phyloP scores from a whole-genome alignment of 208 protist species.

The Leptomonas seymouri region DNA sequence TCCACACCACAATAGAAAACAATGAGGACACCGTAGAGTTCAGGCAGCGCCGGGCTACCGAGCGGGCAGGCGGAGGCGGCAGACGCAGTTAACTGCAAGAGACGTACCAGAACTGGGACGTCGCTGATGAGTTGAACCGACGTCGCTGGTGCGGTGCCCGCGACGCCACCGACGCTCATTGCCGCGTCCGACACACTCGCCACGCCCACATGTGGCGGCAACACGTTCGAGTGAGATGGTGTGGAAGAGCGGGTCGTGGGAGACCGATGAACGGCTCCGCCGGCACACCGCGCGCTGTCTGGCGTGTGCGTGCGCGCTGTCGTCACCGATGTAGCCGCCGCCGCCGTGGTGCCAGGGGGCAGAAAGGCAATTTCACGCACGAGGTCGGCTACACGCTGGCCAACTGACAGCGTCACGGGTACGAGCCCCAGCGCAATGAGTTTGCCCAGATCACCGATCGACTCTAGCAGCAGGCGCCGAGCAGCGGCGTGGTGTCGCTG shows the following conservation, averaged over 20 bases:
- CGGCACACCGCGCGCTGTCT: neutral
- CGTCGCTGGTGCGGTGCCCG: neutral
- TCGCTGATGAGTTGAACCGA: constrained; percentile 35
- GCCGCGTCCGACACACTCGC: neutral
- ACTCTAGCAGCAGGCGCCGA: constrained; percentile 55
- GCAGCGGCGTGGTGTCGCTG: constrained; percentile 35
- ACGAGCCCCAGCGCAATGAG: constrained; percentile 69
- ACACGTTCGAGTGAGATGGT: neutral
- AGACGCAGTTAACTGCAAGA: constrained; percentile 60
- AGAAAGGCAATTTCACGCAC: constrained; percentile 45
- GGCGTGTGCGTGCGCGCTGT: neutral
- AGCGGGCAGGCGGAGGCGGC: constrained; percentile 57
- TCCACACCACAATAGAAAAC: constrained; percentile 51
- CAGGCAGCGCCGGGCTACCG: constrained; percentile 36
- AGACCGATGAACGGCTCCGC: too few species aligned
- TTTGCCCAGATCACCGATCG: constrained; percentile 66
- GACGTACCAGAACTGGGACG: constrained; percentile 61
- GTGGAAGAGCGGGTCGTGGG: too few species aligned
- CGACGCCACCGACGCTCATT: neutral
- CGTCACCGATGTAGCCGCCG: too few species aligned
- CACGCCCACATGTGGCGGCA: too few species aligned
- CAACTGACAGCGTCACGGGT: constrained; percentile 46
- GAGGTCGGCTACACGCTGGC: constrained; percentile 52
- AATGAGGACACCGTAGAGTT: constrained; percentile 63
- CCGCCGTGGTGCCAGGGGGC: neutral